Evolutionary conservation across 768 basidiomycete species (phyloP).

Genomic region (Pulveroboletus sp.): DNA sequence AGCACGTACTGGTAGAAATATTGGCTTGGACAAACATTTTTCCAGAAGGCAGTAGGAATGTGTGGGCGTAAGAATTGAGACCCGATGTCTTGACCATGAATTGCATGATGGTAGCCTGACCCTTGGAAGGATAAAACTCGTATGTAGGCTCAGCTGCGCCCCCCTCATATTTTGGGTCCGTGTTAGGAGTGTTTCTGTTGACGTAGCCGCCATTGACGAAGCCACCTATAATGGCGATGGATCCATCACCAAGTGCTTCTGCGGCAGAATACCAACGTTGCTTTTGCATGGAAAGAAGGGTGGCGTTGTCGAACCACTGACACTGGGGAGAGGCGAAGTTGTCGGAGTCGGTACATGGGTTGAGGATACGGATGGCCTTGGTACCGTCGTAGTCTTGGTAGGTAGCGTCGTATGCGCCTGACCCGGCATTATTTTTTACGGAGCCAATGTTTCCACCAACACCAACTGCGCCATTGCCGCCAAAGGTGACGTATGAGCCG

Average conservation of each 20-base stretch:
- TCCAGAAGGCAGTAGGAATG: constrained; percentile 71
- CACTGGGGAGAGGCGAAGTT: constrained; percentile 49
- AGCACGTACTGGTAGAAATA: constrained; percentile 32
- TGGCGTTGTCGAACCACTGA: constrained; percentile 68
- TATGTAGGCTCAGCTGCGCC: constrained; percentile 76
- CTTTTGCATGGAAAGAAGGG: constrained; percentile 58
- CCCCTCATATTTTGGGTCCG: constrained; percentile 56
- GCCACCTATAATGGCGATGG: constrained; percentile 75
- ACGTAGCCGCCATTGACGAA: constrained; percentile 76
- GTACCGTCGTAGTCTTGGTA: constrained; percentile 82
- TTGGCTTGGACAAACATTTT: constrained; percentile 82
- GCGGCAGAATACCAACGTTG: constrained; percentile 77
- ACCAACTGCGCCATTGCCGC: constrained; percentile 73
- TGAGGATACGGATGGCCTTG: constrained; percentile 73
- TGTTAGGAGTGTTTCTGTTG: constrained; percentile 69
- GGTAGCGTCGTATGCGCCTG: constrained; percentile 54
- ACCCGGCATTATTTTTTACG: constrained; percentile 40
- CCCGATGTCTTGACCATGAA: constrained; percentile 73
- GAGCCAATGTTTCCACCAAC: constrained; percentile 58
- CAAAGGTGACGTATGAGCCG: constrained; percentile 69
- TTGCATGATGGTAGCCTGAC: constrained; percentile 48
- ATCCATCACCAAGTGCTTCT: constrained; percentile 72
- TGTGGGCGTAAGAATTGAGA: constrained; percentile 71
- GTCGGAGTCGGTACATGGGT: constrained; percentile 56
- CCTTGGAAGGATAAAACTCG: constrained; percentile 74